Evolutionary conservation across 2,329 filamentous ascomycete species (phyloP), one percentile per base, ranked within the genome.

Genomic region (Dothideomycetidae sp.): DNA sequence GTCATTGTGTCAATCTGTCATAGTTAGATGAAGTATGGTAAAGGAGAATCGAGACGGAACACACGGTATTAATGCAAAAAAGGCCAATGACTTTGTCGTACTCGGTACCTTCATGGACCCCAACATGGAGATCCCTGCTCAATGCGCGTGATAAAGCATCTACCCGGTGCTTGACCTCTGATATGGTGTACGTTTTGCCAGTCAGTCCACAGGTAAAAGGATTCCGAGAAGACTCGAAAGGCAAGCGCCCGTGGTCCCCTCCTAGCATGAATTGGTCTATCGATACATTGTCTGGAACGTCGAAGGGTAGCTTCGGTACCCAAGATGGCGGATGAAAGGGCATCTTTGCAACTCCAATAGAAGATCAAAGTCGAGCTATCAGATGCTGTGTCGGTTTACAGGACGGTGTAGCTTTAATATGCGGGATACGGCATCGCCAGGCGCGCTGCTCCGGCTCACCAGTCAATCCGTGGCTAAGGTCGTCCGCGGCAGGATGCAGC

Each of bases 51-150:
- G n/a, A 10, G 5, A 4, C 4, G 10, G 15, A 41, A 53, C 69
- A 42, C 58, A 83, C 79, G 18, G 81, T 83, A 53, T 92, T 92
- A 42, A 85, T 58, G n/a, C 78, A 77, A 59, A 82, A 92, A 17
- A 86, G 63, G 3, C 67, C 78, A 33, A 83, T 63, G 15, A 86
- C 79, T 55, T 85, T 84, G 50, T 90, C 81, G 78, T 78, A 90
- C 53, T 86, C 80, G 0, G 73, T 72, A 10, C 78, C 81, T 40
- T 73, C 56, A 46, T 81, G 77, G 5, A 78, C 73, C 31, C 68
- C 56, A 68, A 81, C 85, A 30, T 72, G 75, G 42, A 90, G 68
- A 44, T 81, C 73, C 53, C 80, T 75, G 29, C 71, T 69, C 21
- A 92, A 60, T 14, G 71, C 77, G 41, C 78, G 70, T 11, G 82